Conservation (phyloP, 306 rosid species). For the Malus fusca region DNA sequence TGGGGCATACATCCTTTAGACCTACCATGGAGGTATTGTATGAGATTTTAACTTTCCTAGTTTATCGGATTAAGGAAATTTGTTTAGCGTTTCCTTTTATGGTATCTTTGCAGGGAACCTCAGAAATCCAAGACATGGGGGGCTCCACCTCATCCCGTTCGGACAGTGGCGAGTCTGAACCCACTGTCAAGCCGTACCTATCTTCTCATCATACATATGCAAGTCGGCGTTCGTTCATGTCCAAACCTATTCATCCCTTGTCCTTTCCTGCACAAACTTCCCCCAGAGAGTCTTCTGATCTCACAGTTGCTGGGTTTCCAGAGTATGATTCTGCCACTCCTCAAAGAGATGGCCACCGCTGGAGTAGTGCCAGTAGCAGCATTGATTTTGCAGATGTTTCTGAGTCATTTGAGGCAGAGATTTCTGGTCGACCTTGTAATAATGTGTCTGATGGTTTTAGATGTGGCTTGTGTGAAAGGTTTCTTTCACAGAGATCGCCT, state of each 20-base stretch:
- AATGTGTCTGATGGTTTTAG: conserved; percentile 46
- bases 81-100: background rate
- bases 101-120: conserved; percentile 63
- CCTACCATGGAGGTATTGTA: conserved; percentile 62
- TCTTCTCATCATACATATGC: conserved; percentile 53
- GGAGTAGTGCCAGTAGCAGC: conserved; percentile 82
- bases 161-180: conserved; percentile 71
- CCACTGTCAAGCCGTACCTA: conserved; percentile 40
- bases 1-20: conserved; percentile 37
- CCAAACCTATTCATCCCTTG: conserved; percentile 78
- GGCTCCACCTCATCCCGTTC: conserved; percentile 51
- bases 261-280: conserved; percentile 40
- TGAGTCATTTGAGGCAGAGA: conserved; percentile 62
- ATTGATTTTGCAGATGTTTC: conserved; percentile 70
- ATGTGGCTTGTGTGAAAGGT: conserved; percentile 70
- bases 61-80: background rate
- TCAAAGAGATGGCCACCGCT: conserved; percentile 47
- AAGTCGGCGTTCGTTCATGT: conserved; percentile 57
- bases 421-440: conserved; percentile 16
- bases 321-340: conserved; percentile 51
- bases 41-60: conserved; percentile 4
- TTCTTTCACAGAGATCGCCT: conserved; percentile 72
- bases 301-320: conserved; percentile 31
- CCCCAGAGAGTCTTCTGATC: conserved; percentile 46
- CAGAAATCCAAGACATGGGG: conserved; percentile 46